These are phyloP conservation scores for Spirogloea muscicola DNA, from an alignment of 139 green algal genomes.

Conservation along the genomic window DNA sequence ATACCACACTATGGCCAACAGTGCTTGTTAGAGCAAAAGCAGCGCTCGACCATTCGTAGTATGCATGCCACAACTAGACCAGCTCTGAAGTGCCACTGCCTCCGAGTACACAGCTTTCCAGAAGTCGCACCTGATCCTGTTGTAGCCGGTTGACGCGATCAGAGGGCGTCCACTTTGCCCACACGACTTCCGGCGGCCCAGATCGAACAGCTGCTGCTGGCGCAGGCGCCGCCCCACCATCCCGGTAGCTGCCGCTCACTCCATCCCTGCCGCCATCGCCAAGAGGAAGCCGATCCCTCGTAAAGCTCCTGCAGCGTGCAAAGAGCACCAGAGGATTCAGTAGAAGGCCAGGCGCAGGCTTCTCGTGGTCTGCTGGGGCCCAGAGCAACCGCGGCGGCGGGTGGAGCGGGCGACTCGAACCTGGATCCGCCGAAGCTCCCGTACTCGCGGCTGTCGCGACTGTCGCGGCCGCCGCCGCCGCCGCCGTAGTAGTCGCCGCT, in stretches of 20 bases:
- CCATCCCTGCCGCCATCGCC: not conserved
- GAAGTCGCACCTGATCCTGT: constrained; percentile 15
- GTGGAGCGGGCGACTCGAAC: not conserved
- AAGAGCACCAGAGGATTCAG: too few species aligned
- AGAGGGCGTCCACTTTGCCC: constrained; percentile 33
- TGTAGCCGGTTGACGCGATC: constrained; percentile 26
- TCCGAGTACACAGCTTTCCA: not conserved
- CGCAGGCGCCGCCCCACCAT: not conserved
- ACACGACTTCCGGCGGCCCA: constrained; percentile 34
- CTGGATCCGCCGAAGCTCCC: not conserved
- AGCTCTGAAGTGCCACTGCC: not conserved
- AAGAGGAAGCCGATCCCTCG: not conserved
- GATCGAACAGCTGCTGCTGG: not conserved
- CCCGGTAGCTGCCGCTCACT: not conserved
- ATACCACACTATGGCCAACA: too few species aligned
- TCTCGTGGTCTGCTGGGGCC: too few species aligned
- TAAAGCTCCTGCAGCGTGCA: constrained; percentile 3
- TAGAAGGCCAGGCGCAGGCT: not conserved
- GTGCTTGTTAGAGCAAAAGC: not conserved
- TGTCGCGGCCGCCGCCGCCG: too few species aligned
- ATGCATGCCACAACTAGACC: not conserved
- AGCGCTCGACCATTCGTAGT: not conserved
- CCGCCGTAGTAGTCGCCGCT: too few species aligned
- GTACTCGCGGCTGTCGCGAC: not conserved
- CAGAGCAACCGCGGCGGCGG: too few species aligned